phyloP scores from a whole-genome alignment of 2,329 filamentous ascomycete species.

The Penicillium decumbens region DNA sequence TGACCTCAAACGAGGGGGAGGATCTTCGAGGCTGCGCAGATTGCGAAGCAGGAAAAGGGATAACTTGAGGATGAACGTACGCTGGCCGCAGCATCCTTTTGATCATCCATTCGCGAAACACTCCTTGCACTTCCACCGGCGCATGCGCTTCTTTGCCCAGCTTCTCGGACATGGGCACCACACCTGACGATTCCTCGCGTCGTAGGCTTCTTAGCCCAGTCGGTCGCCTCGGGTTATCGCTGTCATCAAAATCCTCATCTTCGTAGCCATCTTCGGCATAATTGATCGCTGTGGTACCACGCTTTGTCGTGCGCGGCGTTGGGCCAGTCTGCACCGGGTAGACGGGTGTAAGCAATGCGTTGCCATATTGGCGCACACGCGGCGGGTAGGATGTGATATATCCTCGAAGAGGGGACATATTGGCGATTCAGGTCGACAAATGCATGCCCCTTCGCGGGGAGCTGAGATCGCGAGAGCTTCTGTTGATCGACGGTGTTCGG shows the following conservation, averaged over 20 bases:
- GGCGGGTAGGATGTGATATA: conserved; percentile 90
- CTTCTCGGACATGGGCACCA: conserved; percentile 65
- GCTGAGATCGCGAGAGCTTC: conserved; percentile 20
- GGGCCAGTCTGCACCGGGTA: conserved; percentile 65
- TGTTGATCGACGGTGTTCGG: conserved; percentile 18
- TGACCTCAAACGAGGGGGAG: conserved; percentile 4
- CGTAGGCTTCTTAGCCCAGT: conserved; percentile 80
- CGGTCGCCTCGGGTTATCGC: conserved; percentile 65
- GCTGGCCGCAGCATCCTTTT: conserved; percentile 54
- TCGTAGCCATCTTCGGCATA: conserved; percentile 96
- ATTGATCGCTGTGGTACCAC: conserved; percentile 93
- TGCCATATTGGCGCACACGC: conserved; percentile 82
- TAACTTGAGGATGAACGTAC: conserved; percentile 29
- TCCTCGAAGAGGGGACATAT: conserved; percentile 66
- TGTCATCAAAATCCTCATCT: conserved; percentile 58
- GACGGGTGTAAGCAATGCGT: conserved; percentile 82
- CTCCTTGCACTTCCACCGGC: conserved; percentile 80
- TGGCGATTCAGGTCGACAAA: conserved; percentile 31
- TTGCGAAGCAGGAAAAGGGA: conserved; percentile 4
- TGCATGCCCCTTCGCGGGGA: conserved; percentile 35
- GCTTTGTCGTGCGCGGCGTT: conserved; percentile 82
- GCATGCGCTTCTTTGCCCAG: conserved; percentile 74
- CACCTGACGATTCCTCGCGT: conserved; percentile 65
- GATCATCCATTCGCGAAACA: conserved; percentile 95
- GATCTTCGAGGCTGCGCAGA: conserved; percentile 18